Conservation (phyloP, 768 basidiomycete species). For the Lactarius quietus region DNA sequence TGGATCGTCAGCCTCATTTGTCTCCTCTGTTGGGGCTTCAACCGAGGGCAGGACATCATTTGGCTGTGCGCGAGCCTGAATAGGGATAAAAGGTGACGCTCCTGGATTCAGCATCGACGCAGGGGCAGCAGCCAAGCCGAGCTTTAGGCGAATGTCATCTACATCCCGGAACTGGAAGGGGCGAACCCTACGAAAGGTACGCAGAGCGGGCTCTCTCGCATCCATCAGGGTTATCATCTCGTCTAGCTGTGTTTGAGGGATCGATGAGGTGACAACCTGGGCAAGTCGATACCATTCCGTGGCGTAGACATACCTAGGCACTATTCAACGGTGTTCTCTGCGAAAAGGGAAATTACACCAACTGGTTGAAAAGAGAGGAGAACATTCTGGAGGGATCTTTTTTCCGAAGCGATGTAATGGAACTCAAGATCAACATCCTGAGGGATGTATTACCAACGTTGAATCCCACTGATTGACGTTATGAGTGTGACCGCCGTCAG, state of each 20-base stretch:
- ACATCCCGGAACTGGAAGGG: slow-evolving; percentile 10
- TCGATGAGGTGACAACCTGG: not conserved
- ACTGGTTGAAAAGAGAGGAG: slow-evolving; percentile 4
- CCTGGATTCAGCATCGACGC: slow-evolving; percentile 11
- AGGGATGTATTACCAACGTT: not conserved
- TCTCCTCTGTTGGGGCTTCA: not conserved
- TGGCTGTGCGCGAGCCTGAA: not conserved
- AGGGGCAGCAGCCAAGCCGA: slow-evolving; percentile 13
- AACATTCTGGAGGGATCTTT: slow-evolving; percentile 7
- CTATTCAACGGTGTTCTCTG: not conserved
- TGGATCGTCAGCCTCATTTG: not conserved
- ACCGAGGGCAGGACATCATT: not conserved
- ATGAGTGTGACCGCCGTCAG: not conserved
- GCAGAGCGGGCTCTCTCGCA: not conserved
- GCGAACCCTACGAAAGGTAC: not conserved
- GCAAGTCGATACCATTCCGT: slow-evolving; percentile 3
- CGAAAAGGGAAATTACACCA: not conserved
- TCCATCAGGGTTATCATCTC: slow-evolving; percentile 17
- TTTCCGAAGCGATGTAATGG: slow-evolving; percentile 12
- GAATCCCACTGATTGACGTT: slow-evolving; percentile 17
- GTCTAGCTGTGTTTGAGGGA: slow-evolving; percentile 14
- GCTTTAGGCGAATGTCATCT: slow-evolving; percentile 9
- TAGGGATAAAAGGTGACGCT: slow-evolving; percentile 14
- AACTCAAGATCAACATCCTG: not conserved
- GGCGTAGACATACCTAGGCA: slow-evolving; percentile 16